These are phyloP conservation scores for Syncephalis fuscata DNA, from an alignment of 371 early-diverging fungal genomes.

Conservation along the genomic window DNA sequence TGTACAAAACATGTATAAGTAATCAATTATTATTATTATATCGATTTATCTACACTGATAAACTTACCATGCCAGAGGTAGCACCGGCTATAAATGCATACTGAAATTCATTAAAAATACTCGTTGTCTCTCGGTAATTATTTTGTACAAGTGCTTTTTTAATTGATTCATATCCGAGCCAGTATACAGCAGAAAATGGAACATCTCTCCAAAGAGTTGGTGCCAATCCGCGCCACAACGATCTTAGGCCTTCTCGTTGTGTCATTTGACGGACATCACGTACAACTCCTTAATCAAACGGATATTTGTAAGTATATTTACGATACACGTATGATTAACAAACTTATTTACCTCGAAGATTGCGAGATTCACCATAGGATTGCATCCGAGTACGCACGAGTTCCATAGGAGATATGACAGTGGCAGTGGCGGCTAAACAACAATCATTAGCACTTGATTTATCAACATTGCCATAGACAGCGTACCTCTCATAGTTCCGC, in stretches of 20 bases:
- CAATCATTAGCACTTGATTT: neutral
- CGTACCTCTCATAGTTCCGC: conserved; percentile 61
- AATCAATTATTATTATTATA: neutral
- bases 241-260: conserved; percentile 26
- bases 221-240: conserved; percentile 76
- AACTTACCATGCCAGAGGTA: conserved; percentile 43
- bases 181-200: conserved; percentile 81
- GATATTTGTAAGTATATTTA: neutral
- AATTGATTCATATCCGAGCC: conserved; percentile 74
- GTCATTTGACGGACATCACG: conserved; percentile 44
- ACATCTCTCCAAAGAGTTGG: conserved; percentile 93
- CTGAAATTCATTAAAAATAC: conserved; percentile 11
- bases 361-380: conserved; percentile 27
- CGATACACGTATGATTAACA: neutral
- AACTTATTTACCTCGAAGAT: conserved; percentile 17
- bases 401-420: conserved; percentile 78
- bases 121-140: conserved; percentile 5
- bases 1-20: neutral
- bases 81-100: conserved; percentile 56
- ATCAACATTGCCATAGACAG: neutral
- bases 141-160: conserved; percentile 11
- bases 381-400: conserved; percentile 82
- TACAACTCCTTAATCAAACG: conserved; percentile 23
- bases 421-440: conserved; percentile 45
- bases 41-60: too few relatives aligned